phyloP scores from a whole-genome alignment of 2,329 filamentous ascomycete genomes.

The Alternaria sp. region DNA sequence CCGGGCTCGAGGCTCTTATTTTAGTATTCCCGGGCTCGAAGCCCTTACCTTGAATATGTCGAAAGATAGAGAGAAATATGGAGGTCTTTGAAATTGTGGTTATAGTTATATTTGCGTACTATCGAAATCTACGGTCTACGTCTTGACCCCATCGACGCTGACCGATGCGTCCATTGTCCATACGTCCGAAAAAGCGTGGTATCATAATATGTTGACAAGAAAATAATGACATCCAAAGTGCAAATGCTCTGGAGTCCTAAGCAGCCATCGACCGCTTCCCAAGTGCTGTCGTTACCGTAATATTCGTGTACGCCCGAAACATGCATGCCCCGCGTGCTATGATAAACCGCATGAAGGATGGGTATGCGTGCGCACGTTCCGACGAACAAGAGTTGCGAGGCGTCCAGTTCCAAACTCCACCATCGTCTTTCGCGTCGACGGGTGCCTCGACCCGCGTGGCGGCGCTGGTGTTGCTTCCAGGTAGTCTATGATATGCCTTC shows the following conservation, averaged over 20 bases:
- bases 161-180: conserved; percentile 2
- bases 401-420: background rate
- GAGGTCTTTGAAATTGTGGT: background rate
- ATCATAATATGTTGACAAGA: conserved; percentile 11
- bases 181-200: conserved; percentile 14
- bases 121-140: background rate
- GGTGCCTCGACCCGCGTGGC: background rate
- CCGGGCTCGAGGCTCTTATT: background rate
- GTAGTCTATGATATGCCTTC: background rate
- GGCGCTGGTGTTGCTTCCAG: background rate
- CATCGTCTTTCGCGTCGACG: conserved; percentile 1
- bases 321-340: background rate
- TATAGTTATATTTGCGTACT: background rate
- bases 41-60: too few relatives aligned
- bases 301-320: background rate
- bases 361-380: background rate
- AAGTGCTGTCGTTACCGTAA: conserved; percentile 1
- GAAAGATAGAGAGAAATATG: background rate
- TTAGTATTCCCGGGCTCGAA: background rate
- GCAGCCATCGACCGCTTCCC: background rate
- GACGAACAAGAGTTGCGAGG: background rate
- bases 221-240: background rate
- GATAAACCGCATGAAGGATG: background rate
- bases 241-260: background rate
- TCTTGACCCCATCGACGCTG: background rate